Conservation (phyloP, 345 rosid genomes). For the Populus tremula region DNA sequence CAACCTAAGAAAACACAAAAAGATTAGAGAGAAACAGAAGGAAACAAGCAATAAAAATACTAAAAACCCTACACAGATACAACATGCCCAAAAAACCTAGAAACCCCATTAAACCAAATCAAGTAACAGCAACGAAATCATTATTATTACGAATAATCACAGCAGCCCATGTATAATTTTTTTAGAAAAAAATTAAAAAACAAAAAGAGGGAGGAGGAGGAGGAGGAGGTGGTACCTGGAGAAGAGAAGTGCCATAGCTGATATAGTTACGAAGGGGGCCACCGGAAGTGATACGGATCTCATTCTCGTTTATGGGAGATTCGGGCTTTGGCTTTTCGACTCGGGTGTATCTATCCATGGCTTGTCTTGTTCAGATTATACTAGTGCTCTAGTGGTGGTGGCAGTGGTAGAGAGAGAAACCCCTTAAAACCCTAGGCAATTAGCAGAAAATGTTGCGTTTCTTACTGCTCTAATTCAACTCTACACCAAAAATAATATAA, state of each 20-base stretch:
- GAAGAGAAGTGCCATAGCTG: slow-evolving; percentile 76
- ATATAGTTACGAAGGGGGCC: slow-evolving; percentile 86
- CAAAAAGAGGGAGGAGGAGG: neutral
- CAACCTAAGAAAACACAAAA: neutral
- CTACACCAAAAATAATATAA: too few relatives aligned
- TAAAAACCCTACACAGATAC: neutral
- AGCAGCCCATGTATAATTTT: neutral
- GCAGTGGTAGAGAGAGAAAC: slow-evolving; percentile 6
- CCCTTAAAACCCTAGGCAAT: slow-evolving; percentile 17
- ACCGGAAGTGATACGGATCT: slow-evolving; percentile 87
- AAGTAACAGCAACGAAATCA: neutral
- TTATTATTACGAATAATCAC: neutral
- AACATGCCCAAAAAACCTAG: neutral
- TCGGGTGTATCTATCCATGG: slow-evolving; percentile 83
- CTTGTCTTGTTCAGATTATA: neutral
- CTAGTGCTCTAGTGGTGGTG: neutral
- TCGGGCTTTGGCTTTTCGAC: slow-evolving; percentile 72
- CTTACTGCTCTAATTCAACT: too few relatives aligned
- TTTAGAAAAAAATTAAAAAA: neutral
- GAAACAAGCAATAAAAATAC: neutral
- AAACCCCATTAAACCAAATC: neutral
- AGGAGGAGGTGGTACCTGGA: slow-evolving; percentile 45
- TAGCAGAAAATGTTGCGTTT: neutral
- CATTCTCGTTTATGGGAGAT: slow-evolving; percentile 76
- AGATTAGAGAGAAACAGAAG: neutral